Percentiles rank a stretch among this genome's conserved stretches.
Evolutionary conservation across 352 stramenopile genomes (phyloP).

Genomic region (Pythium insidiosum): DNA sequence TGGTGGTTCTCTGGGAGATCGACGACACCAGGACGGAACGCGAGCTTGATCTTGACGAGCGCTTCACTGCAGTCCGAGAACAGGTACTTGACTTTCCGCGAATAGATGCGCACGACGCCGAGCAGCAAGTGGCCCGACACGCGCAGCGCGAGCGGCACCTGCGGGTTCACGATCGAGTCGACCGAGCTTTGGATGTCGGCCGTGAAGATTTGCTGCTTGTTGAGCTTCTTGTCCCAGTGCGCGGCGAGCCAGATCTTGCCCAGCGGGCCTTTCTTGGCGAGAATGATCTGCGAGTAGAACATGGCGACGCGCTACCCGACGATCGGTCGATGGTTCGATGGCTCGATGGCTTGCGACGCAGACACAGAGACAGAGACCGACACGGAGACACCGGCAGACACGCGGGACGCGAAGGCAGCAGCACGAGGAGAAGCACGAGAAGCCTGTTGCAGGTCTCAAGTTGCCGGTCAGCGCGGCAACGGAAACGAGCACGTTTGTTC

Average conservation of each 20-base stretch:
- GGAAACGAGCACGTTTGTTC: too few species aligned
- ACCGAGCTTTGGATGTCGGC: slow-evolving; percentile 96
- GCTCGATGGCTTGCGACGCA: too few species aligned
- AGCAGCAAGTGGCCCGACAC: slow-evolving; percentile 97
- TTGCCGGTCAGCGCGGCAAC: too few species aligned
- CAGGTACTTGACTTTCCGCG: slow-evolving; percentile 96
- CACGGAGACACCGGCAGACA: too few species aligned
- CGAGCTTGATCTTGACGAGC: slow-evolving; percentile 99
- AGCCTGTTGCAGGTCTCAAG: too few species aligned
- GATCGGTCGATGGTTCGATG: too few species aligned
- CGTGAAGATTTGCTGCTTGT: slow-evolving; percentile 96
- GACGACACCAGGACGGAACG: slow-evolving; percentile 83
- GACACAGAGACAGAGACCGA: too few species aligned
- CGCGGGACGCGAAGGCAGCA: too few species aligned
- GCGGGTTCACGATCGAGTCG: slow-evolving; percentile 95
- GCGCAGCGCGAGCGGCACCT: slow-evolving; percentile 94
- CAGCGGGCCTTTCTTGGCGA: slow-evolving; percentile 98
- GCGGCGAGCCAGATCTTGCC: slow-evolving; percentile 99
- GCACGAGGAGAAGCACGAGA: too few species aligned
- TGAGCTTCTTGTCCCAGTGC: slow-evolving; percentile 99
- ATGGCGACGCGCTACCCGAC: too few species aligned
- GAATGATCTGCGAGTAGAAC: slow-evolving; percentile 99
- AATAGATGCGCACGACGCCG: slow-evolving; percentile 98
- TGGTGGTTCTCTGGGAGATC: slow-evolving; percentile 61
- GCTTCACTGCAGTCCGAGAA: slow-evolving; percentile 98